Conservation (phyloP, 495 filamentous ascomycete genomes). For the Penicillium cataractarum region DNA sequence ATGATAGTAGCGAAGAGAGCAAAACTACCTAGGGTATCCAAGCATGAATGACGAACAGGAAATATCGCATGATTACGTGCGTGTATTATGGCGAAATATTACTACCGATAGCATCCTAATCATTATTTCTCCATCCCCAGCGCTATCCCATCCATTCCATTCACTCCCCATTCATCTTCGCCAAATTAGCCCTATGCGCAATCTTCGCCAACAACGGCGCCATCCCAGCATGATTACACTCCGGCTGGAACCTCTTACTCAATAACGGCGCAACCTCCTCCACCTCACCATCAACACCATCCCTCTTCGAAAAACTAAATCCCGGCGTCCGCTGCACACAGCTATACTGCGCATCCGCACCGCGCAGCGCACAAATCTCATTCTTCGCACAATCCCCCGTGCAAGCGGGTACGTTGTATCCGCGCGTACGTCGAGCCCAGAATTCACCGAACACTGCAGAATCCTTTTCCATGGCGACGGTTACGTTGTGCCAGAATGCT, state of each 20-base stretch:
- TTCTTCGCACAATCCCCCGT: slow-evolving; percentile 37
- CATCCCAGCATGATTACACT: slow-evolving; percentile 35
- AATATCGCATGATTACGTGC: not conserved
- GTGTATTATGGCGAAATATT: not conserved
- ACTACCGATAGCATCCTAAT: too few species aligned
- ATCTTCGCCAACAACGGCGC: slow-evolving; percentile 29
- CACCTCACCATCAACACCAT: not conserved
- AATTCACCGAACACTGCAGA: slow-evolving; percentile 42
- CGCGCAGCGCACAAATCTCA: slow-evolving; percentile 49
- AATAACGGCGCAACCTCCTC: not conserved
- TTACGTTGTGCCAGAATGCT: slow-evolving; percentile 63
- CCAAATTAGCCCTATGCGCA: slow-evolving; percentile 14
- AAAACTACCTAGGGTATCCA: too few species aligned
- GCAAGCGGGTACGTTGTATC: slow-evolving; percentile 38
- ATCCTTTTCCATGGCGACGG: slow-evolving; percentile 43
- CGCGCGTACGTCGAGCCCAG: slow-evolving; percentile 41
- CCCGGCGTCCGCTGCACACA: slow-evolving; percentile 28
- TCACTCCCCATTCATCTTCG: slow-evolving; percentile 11
- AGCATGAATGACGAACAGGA: too few species aligned
- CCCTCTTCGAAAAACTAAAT: slow-evolving; percentile 30
- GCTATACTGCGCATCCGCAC: slow-evolving; percentile 40
- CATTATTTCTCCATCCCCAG: too few species aligned
- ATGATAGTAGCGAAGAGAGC: too few species aligned
- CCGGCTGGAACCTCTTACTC: slow-evolving; percentile 10
- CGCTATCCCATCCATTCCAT: not conserved